Base-by-base conservation (phyloP, 768 basidiomycete genomes). In the Dioszegia aurantiaca region DNA sequence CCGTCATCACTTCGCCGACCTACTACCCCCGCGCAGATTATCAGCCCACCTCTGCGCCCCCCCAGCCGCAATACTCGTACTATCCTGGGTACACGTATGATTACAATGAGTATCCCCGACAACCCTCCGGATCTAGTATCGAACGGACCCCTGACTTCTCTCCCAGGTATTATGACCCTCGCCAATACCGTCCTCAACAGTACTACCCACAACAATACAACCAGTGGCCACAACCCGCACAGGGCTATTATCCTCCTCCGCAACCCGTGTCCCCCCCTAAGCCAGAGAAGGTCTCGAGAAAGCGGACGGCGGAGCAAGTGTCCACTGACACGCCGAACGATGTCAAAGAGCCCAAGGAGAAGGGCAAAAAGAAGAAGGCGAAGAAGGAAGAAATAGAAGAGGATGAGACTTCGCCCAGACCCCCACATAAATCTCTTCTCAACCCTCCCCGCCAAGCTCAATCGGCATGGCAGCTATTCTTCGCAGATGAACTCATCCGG, bases 391-490 rank as follows among this genome's bases (percentile, higher is more conserved):
- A 67, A 24, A 59, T 60, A 14, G 33, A 33, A 6, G 33, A 33
- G 33, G 6, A 33, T 33, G 33, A 14, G 14, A 33, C 6, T 33
- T 14, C 59, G 4, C 66, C 64, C 10, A 64, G 63, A 43, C 56
- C 63, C 4, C 69, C 70, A 44, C 79, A 83, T 55, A 91, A 87
- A 78, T 91, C 91, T 39, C 78, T 84, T 11, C 80, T 95, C 58
- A 85, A 86, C 41, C 90, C 89, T 19, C 91, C 91, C 46, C 91
- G 92, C 79, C 82, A 91, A 67, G 89, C 92, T 5, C 90, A 89
- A 3, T 92, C 90, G 2, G 89, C 91, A 55, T 95, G 92, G 92
- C 92, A 95, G 77, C 82, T 95, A 42, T 95, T 90, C 78, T 94
- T 95, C 75, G 90, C 90, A 23, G 90, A 94, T 73, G 92, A 89